Conservation (phyloP, 768 basidiomycete species). For the Leccinum subgranulosum region DNA sequence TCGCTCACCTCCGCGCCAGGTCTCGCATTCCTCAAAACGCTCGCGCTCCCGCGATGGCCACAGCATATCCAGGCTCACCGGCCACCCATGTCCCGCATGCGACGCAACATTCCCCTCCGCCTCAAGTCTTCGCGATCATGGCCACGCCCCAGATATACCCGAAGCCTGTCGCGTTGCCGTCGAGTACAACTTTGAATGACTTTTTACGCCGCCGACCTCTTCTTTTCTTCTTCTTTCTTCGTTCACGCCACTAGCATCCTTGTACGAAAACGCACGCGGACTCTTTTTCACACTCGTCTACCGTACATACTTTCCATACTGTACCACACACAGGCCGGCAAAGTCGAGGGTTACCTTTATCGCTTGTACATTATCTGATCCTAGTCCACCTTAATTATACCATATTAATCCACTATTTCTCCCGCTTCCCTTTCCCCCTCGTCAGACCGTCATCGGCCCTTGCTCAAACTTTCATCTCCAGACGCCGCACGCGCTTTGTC, state of each 20-base stretch:
- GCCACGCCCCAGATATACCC: constrained; percentile 45
- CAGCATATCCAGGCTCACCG: constrained; percentile 38
- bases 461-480: not conserved
- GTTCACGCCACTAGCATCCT: constrained; percentile 22
- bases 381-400: constrained; percentile 33
- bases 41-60: constrained; percentile 45
- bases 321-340: constrained; percentile 8
- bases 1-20: constrained; percentile 30
- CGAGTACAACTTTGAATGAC: constrained; percentile 66
- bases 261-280: constrained; percentile 28
- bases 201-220: not conserved
- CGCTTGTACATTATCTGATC: constrained; percentile 29
- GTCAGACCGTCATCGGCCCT: not conserved
- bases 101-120: constrained; percentile 61
- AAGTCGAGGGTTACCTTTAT: constrained; percentile 16
- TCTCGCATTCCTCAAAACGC: constrained; percentile 56
- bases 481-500: not conserved
- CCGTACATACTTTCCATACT: constrained; percentile 27
- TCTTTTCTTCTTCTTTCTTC: not conserved
- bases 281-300: constrained; percentile 25
- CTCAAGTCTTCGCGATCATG: constrained; percentile 62
- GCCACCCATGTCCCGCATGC: constrained; percentile 72
- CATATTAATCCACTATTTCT: constrained; percentile 29
- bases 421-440: constrained; percentile 1
- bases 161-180: constrained; percentile 75